Evolutionary conservation across 176 grass and related monocot genomes (phyloP).

Genomic region (Hordeum vulgare): MorexV3_pseudomolecules_assembly NC_058519.1:178633221-178633720

Average conservation of each 20-base stretch:
- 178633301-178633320: neutral
- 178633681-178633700: neutral
- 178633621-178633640: neutral
- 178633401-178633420: neutral
- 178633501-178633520: neutral
- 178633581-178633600: slow-evolving; percentile 19
- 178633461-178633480: neutral
- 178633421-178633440: no score
- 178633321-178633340: neutral
- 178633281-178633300: neutral
- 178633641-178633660: neutral
- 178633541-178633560: neutral
- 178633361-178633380: neutral
- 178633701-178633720: slow-evolving; percentile 22
- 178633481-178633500: neutral
- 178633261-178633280: neutral
- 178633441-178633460: neutral
- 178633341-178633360: neutral
- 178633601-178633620: neutral
- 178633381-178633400: neutral
- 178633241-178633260: neutral
- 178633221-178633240: neutral
- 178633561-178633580: slow-evolving; percentile 8
- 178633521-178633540: neutral
- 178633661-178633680: neutral